These are phyloP conservation scores for Nidula niveotomentosa DNA, from an alignment of 1,284 basidiomycete species.

Conservation along the genomic window DNA sequence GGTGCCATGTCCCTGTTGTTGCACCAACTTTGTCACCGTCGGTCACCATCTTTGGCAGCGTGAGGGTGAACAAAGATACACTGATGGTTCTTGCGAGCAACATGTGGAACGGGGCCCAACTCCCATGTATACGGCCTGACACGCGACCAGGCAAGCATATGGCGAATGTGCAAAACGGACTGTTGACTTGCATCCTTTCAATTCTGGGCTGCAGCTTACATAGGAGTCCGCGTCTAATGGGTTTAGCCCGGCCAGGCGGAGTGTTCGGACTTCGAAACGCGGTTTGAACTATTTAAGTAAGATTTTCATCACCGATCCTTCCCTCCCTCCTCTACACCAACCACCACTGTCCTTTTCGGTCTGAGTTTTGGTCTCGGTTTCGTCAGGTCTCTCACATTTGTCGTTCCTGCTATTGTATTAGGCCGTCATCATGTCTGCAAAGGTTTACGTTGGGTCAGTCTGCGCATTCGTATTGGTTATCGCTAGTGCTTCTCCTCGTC, in stretches of 20 bases:
- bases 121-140: neutral
- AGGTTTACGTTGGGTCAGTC: slow-evolving; percentile 88
- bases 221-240: neutral
- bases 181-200: neutral
- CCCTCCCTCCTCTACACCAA: slow-evolving; percentile 31
- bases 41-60: too few relatives aligned
- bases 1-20: too few relatives aligned
- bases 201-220: too few relatives aligned
- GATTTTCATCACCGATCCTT: too few relatives aligned
- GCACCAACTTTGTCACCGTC: too few relatives aligned
- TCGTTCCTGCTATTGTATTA: slow-evolving; percentile 42
- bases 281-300: too few relatives aligned
- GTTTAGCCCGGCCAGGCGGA: slow-evolving; percentile 1
- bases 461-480: slow-evolving; percentile 40
- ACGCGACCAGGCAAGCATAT: neutral
- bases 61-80: neutral
- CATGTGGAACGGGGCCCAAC: neutral
- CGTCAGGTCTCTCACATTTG: slow-evolving; percentile 40
- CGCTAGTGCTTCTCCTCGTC: slow-evolving; percentile 42
- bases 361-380: slow-evolving; percentile 49
- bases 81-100: neutral
- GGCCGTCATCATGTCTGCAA: slow-evolving; percentile 62
- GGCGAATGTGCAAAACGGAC: too few relatives aligned
- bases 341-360: slow-evolving; percentile 43
- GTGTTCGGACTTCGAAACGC: too few relatives aligned